These are phyloP conservation scores for Pestalotiopsis sp. DNA, from an alignment of 2,329 filamentous ascomycete species.

Conservation along the genomic window DNA sequence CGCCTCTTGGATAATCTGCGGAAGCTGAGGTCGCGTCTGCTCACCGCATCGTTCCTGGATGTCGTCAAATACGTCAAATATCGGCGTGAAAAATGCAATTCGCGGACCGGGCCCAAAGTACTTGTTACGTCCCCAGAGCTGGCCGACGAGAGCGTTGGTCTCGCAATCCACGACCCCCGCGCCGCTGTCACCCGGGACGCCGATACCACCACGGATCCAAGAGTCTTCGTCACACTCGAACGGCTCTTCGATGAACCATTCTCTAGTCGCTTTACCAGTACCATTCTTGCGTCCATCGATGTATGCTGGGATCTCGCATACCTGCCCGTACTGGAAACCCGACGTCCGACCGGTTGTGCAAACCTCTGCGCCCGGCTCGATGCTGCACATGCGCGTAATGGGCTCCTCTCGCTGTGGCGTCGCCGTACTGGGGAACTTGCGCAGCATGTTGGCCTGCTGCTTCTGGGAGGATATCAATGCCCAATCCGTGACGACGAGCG, in stretches of 20 bases:
- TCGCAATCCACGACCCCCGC: slow-evolving; percentile 43
- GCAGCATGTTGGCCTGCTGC: slow-evolving; percentile 39
- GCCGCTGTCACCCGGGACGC: slow-evolving; percentile 45
- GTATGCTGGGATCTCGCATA: slow-evolving; percentile 45
- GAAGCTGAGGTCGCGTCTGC: slow-evolving; percentile 38
- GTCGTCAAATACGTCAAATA: slow-evolving; percentile 44
- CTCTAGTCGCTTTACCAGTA: slow-evolving; percentile 41
- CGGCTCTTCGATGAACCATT: slow-evolving; percentile 47
- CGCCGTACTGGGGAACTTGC: slow-evolving; percentile 38
- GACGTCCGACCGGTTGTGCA: slow-evolving; percentile 43
- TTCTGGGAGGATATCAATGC: slow-evolving; percentile 36
- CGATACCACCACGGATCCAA: slow-evolving; percentile 47
- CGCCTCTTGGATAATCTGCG: slow-evolving; percentile 39
- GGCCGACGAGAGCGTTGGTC: slow-evolving; percentile 38
- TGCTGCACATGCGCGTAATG: slow-evolving; percentile 28
- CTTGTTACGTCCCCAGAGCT: slow-evolving; percentile 44
- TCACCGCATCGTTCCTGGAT: slow-evolving; percentile 45
- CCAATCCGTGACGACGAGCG: slow-evolving; percentile 45
- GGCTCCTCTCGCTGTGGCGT: slow-evolving; percentile 33
- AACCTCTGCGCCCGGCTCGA: slow-evolving; percentile 36
- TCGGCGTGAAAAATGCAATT: slow-evolving; percentile 43
- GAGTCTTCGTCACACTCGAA: slow-evolving; percentile 37
- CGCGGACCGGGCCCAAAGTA: slow-evolving; percentile 43
- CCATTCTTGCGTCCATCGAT: slow-evolving; percentile 37
- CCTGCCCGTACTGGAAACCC: slow-evolving; percentile 40